A percentile compares a stretch with the other conserved stretches of the same genome.
Conservation (phyloP, 1,284 basidiomycete species). For the Ceratobasidium sp. region DNA sequence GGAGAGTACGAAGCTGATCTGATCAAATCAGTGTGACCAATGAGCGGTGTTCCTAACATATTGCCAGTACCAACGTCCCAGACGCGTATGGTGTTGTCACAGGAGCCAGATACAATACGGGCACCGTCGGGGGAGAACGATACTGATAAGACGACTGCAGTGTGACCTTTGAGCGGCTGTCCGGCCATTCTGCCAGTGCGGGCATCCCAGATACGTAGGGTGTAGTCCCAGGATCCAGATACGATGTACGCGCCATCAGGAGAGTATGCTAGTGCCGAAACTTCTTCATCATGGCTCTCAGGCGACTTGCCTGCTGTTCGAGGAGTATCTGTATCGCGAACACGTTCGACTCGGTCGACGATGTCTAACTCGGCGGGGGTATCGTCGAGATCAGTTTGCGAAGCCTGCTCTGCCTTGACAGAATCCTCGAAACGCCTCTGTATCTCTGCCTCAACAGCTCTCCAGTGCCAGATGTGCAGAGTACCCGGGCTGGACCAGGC, state of each 20-base stretch:
- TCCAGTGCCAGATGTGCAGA: neutral
- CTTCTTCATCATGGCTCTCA: too few relatives aligned
- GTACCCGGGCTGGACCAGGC: too few relatives aligned
- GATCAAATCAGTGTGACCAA: too few relatives aligned
- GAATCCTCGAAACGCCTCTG: too few relatives aligned
- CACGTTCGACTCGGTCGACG: neutral
- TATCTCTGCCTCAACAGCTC: too few relatives aligned
- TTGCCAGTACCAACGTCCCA: too few relatives aligned
- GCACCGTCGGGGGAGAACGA: neutral
- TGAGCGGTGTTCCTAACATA: too few relatives aligned
- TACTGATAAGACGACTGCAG: neutral
- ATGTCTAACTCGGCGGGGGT: neutral
- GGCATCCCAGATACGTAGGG: neutral
- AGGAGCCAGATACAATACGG: neutral
- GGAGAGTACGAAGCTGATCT: neutral
- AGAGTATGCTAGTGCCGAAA: too few relatives aligned
- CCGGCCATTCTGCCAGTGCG: neutral
- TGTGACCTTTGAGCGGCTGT: neutral
- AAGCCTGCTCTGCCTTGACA: too few relatives aligned
- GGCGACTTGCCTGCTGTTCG: too few relatives aligned
- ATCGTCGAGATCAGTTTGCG: neutral
- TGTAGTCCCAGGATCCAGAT: neutral
- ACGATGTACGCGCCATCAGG: neutral
- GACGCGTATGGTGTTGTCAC: too few relatives aligned
- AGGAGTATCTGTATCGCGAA: neutral